Percentiles rank a stretch among this genome's conserved stretches.
phyloP scores from a whole-genome alignment of 2,329 filamentous ascomycete genomes.

The Periglandula ipomoeae region DNA sequence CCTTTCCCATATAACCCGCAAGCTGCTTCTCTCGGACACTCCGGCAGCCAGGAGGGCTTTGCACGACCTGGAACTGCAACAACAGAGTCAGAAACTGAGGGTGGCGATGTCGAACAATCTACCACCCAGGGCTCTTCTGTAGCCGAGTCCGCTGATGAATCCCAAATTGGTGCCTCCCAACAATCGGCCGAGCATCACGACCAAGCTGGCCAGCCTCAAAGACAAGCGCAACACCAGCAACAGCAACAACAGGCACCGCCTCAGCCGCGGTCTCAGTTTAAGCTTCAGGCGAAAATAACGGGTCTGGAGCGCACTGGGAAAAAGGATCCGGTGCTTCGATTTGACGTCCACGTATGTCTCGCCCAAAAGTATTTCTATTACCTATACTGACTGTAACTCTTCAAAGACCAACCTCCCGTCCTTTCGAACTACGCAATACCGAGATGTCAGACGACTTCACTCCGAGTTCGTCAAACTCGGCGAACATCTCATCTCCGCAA shows the following conservation, averaged over 20 bases:
- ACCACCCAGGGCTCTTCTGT: constrained; percentile 12
- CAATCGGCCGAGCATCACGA: constrained; percentile 7
- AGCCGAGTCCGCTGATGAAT: constrained; percentile 11
- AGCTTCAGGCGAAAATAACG: constrained; percentile 90
- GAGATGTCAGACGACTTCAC: constrained; percentile 90
- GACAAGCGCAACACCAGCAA: constrained; percentile 27
- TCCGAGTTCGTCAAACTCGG: constrained; percentile 95
- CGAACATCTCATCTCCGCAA: constrained; percentile 93
- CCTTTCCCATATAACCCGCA: constrained; percentile 36
- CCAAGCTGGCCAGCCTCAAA: constrained; percentile 11
- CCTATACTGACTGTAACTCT: constrained; percentile 1
- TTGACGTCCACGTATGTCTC: constrained; percentile 78
- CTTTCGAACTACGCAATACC: constrained; percentile 95
- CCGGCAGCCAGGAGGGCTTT: constrained; percentile 30
- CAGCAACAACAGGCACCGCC: constrained; percentile 44
- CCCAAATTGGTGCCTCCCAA: constrained; percentile 10
- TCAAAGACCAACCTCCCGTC: constrained; percentile 91
- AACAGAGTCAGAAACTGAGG: constrained; percentile 34
- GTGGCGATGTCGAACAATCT: constrained; percentile 25
- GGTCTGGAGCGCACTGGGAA: constrained; percentile 86
- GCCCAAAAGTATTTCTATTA: background rate
- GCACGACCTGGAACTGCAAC: constrained; percentile 38
- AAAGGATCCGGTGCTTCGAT: constrained; percentile 89
- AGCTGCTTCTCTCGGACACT: constrained; percentile 30
- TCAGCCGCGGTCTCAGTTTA: constrained; percentile 59